Evolutionary conservation across 2,329 filamentous ascomycete genomes (phyloP).

Genomic region (Fusarium dimerum): DNA sequence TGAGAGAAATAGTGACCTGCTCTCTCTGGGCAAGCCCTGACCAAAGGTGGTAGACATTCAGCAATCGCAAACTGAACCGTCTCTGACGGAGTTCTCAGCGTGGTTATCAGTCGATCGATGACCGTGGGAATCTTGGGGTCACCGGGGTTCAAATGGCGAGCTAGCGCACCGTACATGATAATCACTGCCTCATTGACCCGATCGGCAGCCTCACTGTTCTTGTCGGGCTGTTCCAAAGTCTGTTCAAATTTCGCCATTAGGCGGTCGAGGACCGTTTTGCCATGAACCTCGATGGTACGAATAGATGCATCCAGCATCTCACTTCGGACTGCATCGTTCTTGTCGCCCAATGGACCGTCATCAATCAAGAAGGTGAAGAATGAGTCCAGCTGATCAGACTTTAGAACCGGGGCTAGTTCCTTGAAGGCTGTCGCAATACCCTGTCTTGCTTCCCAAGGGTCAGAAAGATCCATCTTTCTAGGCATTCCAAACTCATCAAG

Average conservation of each 20-base stretch:
- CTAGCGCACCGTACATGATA: constrained; percentile 93
- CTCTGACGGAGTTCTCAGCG: constrained; percentile 91
- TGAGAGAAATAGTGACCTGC: constrained; percentile 78
- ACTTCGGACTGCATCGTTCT: constrained; percentile 72
- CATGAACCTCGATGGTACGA: constrained; percentile 76
- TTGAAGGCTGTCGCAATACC: constrained; percentile 87
- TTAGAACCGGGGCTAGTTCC: constrained; percentile 73
- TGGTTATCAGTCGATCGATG: constrained; percentile 80
- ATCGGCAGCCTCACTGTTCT: constrained; percentile 78
- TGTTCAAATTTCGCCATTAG: constrained; percentile 91
- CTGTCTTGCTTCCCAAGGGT: constrained; percentile 89
- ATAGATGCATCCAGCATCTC: constrained; percentile 94
- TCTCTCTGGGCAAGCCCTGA: constrained; percentile 77
- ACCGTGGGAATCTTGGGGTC: constrained; percentile 87
- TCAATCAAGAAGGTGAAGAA: constrained; percentile 87
- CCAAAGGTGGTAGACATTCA: constrained; percentile 88
- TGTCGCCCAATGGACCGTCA: constrained; percentile 83
- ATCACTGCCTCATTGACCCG: constrained; percentile 96
- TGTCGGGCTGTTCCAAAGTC: constrained; percentile 83
- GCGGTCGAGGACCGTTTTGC: constrained; percentile 79
- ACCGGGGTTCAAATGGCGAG: constrained; percentile 80
- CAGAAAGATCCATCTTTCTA: constrained; percentile 80
- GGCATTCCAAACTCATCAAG: constrained; percentile 95
- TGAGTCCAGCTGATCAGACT: constrained; percentile 67
- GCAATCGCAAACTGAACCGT: constrained; percentile 96